phyloP scores from a whole-genome alignment of 148 eudicot genomes.

The Chenopodium suecicum region DNA sequence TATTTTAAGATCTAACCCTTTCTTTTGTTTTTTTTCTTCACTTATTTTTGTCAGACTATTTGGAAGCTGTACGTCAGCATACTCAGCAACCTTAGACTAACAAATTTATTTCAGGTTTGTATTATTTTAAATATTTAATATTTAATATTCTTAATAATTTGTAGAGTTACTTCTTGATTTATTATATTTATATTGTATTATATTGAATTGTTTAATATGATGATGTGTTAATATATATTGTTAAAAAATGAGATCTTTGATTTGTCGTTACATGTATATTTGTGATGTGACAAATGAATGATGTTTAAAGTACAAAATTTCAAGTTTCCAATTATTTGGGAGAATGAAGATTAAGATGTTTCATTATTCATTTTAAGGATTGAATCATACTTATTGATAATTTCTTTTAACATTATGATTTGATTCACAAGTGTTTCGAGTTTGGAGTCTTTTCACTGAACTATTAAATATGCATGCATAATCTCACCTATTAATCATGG shows the following conservation, averaged over 20 bases:
- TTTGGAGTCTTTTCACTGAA: too few relatives aligned
- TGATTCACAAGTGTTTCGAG: too few relatives aligned
- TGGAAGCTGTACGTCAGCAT: background rate
- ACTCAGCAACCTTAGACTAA: background rate
- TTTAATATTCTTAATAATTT: too few relatives aligned
- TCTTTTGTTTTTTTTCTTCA: background rate
- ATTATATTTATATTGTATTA: background rate
- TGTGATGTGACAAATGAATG: background rate
- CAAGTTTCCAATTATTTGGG: background rate
- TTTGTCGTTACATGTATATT: background rate
- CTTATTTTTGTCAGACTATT: background rate
- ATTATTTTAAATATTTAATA: background rate
- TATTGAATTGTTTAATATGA: background rate
- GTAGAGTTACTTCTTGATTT: background rate
- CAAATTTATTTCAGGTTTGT: conserved; percentile 6
- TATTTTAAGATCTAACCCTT: background rate
- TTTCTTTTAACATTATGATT: too few relatives aligned
- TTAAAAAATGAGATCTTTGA: background rate
- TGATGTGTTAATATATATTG: background rate
- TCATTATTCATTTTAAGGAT: too few relatives aligned
- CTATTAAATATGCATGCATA: too few relatives aligned
- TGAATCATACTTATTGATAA: too few relatives aligned
- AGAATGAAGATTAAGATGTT: too few relatives aligned
- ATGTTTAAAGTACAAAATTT: too few relatives aligned
- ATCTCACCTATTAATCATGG: too few relatives aligned